These are phyloP conservation scores for Sphagnum fallax DNA, from an alignment of 228 moss, liverwort and hornwort species.

Conservation along the genomic window DNA sequence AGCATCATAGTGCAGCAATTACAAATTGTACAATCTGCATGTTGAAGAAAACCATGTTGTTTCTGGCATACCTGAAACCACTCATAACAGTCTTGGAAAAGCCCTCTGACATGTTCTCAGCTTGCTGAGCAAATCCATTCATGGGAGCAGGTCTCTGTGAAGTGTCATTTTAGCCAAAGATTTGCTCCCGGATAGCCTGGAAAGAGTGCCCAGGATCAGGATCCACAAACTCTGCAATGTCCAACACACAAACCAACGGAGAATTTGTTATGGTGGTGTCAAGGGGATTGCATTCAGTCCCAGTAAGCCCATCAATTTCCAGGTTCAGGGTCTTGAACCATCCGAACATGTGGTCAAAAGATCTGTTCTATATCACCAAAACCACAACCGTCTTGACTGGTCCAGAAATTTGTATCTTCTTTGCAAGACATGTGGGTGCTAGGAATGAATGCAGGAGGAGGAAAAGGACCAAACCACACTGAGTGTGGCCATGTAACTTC, in stretches of 20 bases:
- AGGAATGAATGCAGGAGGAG: constrained; percentile 30
- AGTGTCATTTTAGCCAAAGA: constrained; percentile 61
- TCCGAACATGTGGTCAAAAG: constrained; percentile 93
- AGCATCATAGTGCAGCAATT: too few relatives aligned
- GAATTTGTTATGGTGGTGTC: constrained; percentile 27
- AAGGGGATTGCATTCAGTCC: constrained; percentile 62
- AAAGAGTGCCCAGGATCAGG: constrained; percentile 94
- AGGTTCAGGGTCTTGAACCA: constrained; percentile 76
- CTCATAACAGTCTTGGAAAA: constrained; percentile 80
- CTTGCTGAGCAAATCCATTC: constrained; percentile 92
- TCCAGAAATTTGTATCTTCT: constrained; percentile 41
- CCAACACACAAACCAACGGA: constrained; percentile 53
- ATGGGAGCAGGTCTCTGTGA: constrained; percentile 64
- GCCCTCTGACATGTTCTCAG: constrained; percentile 65
- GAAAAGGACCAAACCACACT: neutral
- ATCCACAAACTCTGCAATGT: constrained; percentile 75
- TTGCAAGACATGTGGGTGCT: constrained; percentile 26
- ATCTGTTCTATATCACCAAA: constrained; percentile 96
- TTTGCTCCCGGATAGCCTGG: constrained; percentile 80
- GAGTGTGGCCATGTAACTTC: too few relatives aligned
- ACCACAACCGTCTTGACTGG: constrained; percentile 88
- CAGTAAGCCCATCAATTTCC: constrained; percentile 79
- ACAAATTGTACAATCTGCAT: too few relatives aligned
- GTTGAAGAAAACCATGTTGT: too few relatives aligned
- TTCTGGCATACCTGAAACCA: constrained; percentile 40